Percentiles rank a stretch among this genome's conserved stretches.
Evolutionary conservation across 2,329 filamentous ascomycete species (phyloP).

Genomic region (Helminthosporium solani): DNA sequence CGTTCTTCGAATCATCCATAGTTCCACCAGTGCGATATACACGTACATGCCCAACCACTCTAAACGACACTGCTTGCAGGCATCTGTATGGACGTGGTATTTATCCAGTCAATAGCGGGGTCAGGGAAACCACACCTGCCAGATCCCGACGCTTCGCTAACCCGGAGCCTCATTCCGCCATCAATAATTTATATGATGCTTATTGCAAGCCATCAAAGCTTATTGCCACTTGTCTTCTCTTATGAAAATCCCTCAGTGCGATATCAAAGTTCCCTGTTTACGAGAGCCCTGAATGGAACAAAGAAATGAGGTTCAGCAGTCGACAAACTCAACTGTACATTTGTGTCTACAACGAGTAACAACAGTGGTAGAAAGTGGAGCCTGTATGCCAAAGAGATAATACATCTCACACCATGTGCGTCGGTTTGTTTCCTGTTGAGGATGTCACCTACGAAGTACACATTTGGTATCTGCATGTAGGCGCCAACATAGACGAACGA

Average conservation of each 20-base stretch:
- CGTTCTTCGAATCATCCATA: slow-evolving; percentile 1
- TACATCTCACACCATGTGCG: too few relatives aligned
- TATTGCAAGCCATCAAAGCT: slow-evolving; percentile 11
- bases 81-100: slow-evolving; percentile 1
- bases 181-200: slow-evolving; percentile 8
- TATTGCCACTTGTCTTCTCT: slow-evolving; percentile 7
- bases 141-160: slow-evolving; percentile 3
- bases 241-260: not conserved
- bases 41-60: slow-evolving; percentile 1
- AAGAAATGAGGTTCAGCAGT: too few relatives aligned
- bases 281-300: too few relatives aligned
- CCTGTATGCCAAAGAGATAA: too few relatives aligned
- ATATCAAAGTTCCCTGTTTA: too few relatives aligned
- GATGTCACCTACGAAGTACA: too few relatives aligned
- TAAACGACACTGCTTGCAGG: slow-evolving; percentile 2
- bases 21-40: slow-evolving; percentile 1
- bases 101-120: slow-evolving; percentile 7
- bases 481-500: too few relatives aligned
- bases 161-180: slow-evolving; percentile 7
- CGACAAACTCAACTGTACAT: too few relatives aligned
- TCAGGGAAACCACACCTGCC: slow-evolving; percentile 2
- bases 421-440: too few relatives aligned
- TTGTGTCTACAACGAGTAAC: too few relatives aligned
- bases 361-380: too few relatives aligned
- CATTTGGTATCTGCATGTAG: too few relatives aligned